Percentiles rank a stretch among this genome's conserved stretches.
Conservation (phyloP, 768 basidiomycete species). For the Russula ochroleuca region DNA sequence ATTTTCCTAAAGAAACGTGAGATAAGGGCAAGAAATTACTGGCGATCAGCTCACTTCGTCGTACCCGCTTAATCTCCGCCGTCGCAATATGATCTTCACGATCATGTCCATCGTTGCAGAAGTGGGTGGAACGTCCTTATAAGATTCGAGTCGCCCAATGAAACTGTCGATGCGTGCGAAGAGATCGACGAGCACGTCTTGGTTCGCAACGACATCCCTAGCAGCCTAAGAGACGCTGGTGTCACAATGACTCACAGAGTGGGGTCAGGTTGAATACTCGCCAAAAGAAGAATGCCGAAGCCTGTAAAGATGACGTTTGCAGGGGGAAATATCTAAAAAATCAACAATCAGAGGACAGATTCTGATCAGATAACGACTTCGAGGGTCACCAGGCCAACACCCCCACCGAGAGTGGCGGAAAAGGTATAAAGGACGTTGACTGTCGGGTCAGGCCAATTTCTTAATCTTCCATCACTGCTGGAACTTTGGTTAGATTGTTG, state of each 20-base stretch:
- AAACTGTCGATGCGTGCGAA: background rate
- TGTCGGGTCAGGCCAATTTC: background rate
- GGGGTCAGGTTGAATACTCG: background rate
- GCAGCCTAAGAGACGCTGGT: background rate
- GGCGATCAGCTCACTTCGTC: background rate
- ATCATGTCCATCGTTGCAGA: background rate
- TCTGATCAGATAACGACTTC: background rate
- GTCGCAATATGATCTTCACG: conserved; percentile 9
- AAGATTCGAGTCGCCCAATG: conserved; percentile 1
- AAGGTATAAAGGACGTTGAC: conserved; percentile 4
- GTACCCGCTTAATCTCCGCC: background rate
- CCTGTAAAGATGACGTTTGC: background rate
- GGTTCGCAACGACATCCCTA: background rate
- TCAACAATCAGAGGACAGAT: background rate
- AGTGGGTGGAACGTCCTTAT: background rate
- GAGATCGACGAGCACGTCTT: background rate
- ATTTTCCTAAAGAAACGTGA: background rate
- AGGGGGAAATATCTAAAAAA: background rate
- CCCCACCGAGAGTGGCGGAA: background rate
- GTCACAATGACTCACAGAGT: background rate
- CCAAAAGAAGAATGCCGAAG: conserved; percentile 2
- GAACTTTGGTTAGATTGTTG: background rate
- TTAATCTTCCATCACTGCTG: background rate
- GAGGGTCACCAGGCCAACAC: background rate
- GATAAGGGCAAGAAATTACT: background rate